phyloP scores from a whole-genome alignment of 169 alveolate genomes.

The Eimeria zaria region DNA sequence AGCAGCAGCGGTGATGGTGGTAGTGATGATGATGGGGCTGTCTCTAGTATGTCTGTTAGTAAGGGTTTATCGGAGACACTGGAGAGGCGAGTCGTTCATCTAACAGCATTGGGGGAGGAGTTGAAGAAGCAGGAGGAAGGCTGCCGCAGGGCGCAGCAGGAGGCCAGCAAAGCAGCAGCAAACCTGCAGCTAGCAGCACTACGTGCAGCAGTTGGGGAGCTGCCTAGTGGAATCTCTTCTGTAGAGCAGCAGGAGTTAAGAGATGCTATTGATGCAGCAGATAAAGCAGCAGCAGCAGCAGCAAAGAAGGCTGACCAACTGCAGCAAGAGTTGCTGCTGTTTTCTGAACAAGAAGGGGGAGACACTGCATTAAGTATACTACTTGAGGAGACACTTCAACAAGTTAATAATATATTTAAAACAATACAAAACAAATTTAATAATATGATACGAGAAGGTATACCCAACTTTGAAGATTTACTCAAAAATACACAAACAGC shows the following conservation, averaged over 20 bases:
- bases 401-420: background rate
- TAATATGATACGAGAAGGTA: background rate
- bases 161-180: background rate
- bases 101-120: background rate
- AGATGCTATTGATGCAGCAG: background rate
- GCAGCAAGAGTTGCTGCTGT: background rate
- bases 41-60: background rate
- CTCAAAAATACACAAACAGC: background rate
- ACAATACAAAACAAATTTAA: background rate
- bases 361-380: background rate
- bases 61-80: background rate
- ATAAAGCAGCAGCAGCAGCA: background rate
- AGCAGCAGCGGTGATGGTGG: background rate
- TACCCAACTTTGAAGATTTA: background rate
- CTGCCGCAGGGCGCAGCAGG: background rate
- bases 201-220: background rate
- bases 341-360: background rate
- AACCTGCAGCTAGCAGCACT: background rate
- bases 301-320: background rate
- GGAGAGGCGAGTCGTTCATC: background rate
- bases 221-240: background rate
- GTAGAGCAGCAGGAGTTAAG: background rate
- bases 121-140: background rate
- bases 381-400: background rate
- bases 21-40: too few relatives aligned